Percentiles rank a stretch among this genome's conserved stretches.
Evolutionary conservation across 306 rosid species (phyloP).

Genomic region (Castanopsis chinensis): DNA sequence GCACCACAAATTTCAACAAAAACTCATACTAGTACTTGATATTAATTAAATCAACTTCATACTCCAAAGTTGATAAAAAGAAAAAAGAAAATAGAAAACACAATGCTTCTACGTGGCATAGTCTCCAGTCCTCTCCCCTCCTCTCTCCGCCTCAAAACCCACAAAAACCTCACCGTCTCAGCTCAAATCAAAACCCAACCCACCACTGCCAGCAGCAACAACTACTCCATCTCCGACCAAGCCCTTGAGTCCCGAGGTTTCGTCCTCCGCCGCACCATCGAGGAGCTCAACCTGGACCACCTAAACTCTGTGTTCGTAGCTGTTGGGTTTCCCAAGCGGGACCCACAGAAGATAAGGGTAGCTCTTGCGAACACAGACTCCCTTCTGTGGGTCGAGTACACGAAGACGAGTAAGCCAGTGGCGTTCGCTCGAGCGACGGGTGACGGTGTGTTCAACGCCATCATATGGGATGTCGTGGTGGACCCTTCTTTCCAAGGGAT

Average conservation of each 20-base stretch:
- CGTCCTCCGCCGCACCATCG: constrained; percentile 52
- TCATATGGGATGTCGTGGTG: constrained; percentile 92
- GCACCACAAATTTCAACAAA: neutral
- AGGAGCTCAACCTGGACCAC: constrained; percentile 61
- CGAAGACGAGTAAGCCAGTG: constrained; percentile 53
- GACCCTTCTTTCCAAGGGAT: constrained; percentile 91
- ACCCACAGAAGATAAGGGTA: constrained; percentile 57
- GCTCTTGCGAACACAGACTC: constrained; percentile 77
- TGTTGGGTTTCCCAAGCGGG: constrained; percentile 83
- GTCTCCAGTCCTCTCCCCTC: constrained; percentile 33
- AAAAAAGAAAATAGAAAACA: neutral
- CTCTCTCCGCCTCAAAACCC: constrained; percentile 1
- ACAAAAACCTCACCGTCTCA: constrained; percentile 35
- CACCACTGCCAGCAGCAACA: neutral
- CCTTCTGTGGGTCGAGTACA: constrained; percentile 70
- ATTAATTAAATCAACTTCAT: too few species aligned
- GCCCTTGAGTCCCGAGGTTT: constrained; percentile 69
- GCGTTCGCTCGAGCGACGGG: constrained; percentile 94
- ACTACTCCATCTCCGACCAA: constrained; percentile 54
- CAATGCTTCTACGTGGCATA: constrained; percentile 61
- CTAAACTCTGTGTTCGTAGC: constrained; percentile 78
- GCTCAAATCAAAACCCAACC: constrained; percentile 20
- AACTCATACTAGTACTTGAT: neutral
- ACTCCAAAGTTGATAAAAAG: neutral
- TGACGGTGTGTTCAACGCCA: constrained; percentile 91